These are phyloP conservation scores for Fusarium sacchari DNA, from an alignment of 2,329 filamentous ascomycete species.

Conservation along the genomic window DNA sequence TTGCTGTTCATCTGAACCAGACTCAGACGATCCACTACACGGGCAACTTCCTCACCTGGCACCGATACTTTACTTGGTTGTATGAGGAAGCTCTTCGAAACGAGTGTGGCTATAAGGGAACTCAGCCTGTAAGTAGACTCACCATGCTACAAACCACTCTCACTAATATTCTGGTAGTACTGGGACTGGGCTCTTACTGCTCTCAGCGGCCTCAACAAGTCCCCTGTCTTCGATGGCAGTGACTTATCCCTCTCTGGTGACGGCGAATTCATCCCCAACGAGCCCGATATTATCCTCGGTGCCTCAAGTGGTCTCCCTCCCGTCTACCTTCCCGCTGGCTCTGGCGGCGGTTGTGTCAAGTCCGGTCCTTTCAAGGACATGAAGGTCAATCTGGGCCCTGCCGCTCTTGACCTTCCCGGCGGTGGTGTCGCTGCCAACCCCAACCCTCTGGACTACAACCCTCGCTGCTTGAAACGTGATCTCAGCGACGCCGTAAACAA, in stretches of 20 bases:
- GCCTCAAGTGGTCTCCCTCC: slow-evolving; percentile 41
- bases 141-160: not conserved
- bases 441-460: slow-evolving; percentile 51
- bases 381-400: slow-evolving; percentile 54
- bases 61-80: slow-evolving; percentile 47
- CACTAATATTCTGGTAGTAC: slow-evolving; percentile 47
- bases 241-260: slow-evolving; percentile 57
- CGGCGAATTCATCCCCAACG: slow-evolving; percentile 47
- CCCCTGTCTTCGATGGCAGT: slow-evolving; percentile 61
- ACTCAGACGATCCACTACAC: slow-evolving; percentile 56
- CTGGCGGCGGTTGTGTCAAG: slow-evolving; percentile 65
- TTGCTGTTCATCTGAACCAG: slow-evolving; percentile 60
- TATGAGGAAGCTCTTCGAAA: slow-evolving; percentile 47
- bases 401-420: slow-evolving; percentile 44
- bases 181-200: slow-evolving; percentile 58
- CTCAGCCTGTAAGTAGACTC: slow-evolving; percentile 48
- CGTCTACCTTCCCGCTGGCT: slow-evolving; percentile 54
- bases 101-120: slow-evolving; percentile 52
- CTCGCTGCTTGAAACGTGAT: slow-evolving; percentile 56
- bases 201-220: slow-evolving; percentile 49
- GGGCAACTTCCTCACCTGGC: slow-evolving; percentile 48
- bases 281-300: slow-evolving; percentile 41
- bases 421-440: slow-evolving; percentile 34
- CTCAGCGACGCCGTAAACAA: slow-evolving; percentile 42
- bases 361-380: slow-evolving; percentile 60